A percentile compares a stretch with the other conserved stretches of the same genome.
phyloP scores from a whole-genome alignment of 2,329 filamentous ascomycete genomes.

The Mollisiaceae sp. region DNA sequence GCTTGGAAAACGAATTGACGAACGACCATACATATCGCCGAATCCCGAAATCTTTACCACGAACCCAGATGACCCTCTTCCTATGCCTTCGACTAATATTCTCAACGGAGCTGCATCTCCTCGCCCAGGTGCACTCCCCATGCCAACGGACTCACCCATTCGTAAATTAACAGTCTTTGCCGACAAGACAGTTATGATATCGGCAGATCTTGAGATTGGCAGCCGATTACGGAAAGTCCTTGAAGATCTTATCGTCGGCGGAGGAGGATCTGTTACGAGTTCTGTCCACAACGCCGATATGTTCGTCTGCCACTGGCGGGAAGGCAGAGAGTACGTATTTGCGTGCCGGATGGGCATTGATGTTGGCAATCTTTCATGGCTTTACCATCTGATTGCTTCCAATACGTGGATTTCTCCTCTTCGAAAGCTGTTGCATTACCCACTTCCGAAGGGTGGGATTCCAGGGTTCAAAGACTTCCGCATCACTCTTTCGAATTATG shows the following conservation, averaged over 20 bases:
- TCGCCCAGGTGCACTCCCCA: constrained; percentile 48
- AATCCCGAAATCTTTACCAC: constrained; percentile 80
- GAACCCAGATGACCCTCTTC: constrained; percentile 59
- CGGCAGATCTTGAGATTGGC: constrained; percentile 73
- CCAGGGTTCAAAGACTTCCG: constrained; percentile 76
- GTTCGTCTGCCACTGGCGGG: constrained; percentile 86
- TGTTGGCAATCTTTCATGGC: constrained; percentile 91
- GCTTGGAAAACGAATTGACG: constrained; percentile 88
- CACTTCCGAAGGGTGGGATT: constrained; percentile 76
- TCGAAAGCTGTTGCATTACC: constrained; percentile 86
- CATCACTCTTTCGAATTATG: constrained; percentile 96
- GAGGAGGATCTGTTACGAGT: constrained; percentile 72
- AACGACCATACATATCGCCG: constrained; percentile 83
- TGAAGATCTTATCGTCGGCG: constrained; percentile 69
- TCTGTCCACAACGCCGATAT: constrained; percentile 75
- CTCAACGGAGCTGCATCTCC: constrained; percentile 71
- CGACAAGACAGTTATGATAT: constrained; percentile 78
- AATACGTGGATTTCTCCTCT: constrained; percentile 89
- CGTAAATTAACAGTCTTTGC: constrained; percentile 75
- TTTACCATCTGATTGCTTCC: constrained; percentile 88
- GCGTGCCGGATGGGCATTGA: constrained; percentile 80
- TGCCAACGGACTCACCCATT: constrained; percentile 51
- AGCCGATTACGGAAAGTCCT: constrained; percentile 70
- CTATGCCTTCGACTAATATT: constrained; percentile 61
- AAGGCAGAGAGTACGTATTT: constrained; percentile 76